Base-by-base conservation (phyloP, 371 early-diverging fungal genomes). In the Mucor saturninus region DNA sequence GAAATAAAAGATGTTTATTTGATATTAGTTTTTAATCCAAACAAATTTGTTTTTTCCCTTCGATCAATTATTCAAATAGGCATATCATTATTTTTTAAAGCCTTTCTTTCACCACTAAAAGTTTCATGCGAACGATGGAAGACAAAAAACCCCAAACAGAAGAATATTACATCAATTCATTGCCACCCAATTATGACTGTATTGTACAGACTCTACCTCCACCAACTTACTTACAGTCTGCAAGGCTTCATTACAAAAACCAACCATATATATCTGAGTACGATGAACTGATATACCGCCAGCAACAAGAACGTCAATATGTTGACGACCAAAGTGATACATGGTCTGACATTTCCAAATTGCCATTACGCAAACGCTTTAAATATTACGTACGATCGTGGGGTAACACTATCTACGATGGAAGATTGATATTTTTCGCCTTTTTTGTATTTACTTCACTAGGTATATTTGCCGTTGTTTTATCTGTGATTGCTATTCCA, bases 161-260 rank as follows among this genome's bases (percentile, higher is more conserved):
- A 21, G 32, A 32, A 15, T 9, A 56, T 0, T 45, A 26, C 7
- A 30, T 28, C 14, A 30, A 2, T 13, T 39, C 56, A 7, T 48
- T 30, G 37, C 58, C 49, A 35, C 58, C 58, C 15, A 46, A 48
- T 37, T 58, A 58, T 13, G 49, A 58, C 9, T 37, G 35, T 37
- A 48, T 45, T 37, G 11, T 35, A 37, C 15, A 58, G 13, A 31
- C 38, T 1, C 61, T 43, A 2, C 61, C 61, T 13, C 61, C 61
- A 7, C 61, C 61, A 32, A 53, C 42, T 4, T 61, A 61, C 35
- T 29, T 43, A 26, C 61, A 61, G 32, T 53, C 53, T 5, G 21
- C 61, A 6, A 51, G 61, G 13, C 37, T 61, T 40, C 51, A 43
- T 10, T 61, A 61, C 14, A 61, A 61, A 26, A 61, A 61, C 11